These are phyloP conservation scores for Achaetomiella virescens DNA, from an alignment of 495 filamentous ascomycete species.

Conservation along the genomic window DNA sequence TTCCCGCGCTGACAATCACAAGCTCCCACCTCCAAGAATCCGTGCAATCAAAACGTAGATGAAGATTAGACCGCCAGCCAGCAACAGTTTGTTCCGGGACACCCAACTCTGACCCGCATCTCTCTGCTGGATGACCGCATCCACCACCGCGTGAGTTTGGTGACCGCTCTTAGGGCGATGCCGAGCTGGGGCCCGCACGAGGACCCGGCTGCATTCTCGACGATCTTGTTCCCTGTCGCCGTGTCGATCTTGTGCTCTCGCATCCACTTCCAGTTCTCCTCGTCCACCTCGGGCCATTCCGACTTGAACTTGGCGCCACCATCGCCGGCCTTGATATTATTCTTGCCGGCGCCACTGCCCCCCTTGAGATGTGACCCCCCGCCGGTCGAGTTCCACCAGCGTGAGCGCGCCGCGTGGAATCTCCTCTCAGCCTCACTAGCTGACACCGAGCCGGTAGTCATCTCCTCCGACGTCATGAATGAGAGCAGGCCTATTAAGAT, in stretches of 20 bases:
- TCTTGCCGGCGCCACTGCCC: slow-evolving; percentile 35
- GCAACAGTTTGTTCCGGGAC: slow-evolving; percentile 64
- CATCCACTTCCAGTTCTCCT: slow-evolving; percentile 94
- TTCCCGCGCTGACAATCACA: not conserved
- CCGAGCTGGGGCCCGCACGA: slow-evolving; percentile 62
- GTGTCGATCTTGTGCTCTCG: slow-evolving; percentile 72
- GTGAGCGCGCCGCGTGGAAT: slow-evolving; percentile 66
- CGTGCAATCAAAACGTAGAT: slow-evolving; percentile 74
- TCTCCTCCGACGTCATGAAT: slow-evolving; percentile 98
- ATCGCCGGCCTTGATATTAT: slow-evolving; percentile 66
- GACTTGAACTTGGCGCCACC: slow-evolving; percentile 81
- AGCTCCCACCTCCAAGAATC: slow-evolving; percentile 49
- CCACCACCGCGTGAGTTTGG: slow-evolving; percentile 72
- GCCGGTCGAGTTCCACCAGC: slow-evolving; percentile 97
- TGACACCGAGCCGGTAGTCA: slow-evolving; percentile 92
- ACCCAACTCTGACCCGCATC: slow-evolving; percentile 81
- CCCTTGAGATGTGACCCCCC: slow-evolving; percentile 65
- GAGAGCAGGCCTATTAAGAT: slow-evolving; percentile 90
- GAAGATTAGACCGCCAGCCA: slow-evolving; percentile 62
- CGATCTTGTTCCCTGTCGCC: slow-evolving; percentile 59
- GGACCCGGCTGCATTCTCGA: slow-evolving; percentile 38
- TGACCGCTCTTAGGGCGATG: slow-evolving; percentile 60
- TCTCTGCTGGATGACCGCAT: slow-evolving; percentile 62
- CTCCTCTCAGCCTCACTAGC: slow-evolving; percentile 72
- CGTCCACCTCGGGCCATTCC: slow-evolving; percentile 87